Base-by-base conservation (phyloP, 345 rosid genomes). In the Citropsis articulata region DNA sequence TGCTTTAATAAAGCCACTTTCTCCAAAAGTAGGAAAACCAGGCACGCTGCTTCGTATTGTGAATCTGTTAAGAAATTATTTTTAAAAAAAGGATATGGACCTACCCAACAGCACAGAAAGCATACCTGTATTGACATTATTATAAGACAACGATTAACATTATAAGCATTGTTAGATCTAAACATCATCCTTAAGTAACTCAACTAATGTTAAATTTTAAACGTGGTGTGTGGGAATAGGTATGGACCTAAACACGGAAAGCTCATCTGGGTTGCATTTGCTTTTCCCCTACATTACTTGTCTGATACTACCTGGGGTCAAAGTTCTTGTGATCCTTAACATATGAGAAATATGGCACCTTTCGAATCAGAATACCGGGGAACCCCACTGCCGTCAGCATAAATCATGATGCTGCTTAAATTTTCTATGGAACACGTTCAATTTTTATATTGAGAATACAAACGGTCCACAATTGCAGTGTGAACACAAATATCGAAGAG, bases 1-100 rank as follows among this genome's bases (percentile, higher is more conserved):
- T 35, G 62, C 57, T 72, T 66, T 55, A 14, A 33, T 19, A 24
- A 71, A 78, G 78, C 53, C 27, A 31, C 75, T 57, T 75, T 69
- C 65, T 33, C 19, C 19, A 6, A 35, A 71, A 56, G 71, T 42
- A 33, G 48, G 45, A 67, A 71, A 56, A 71, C 56, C 80, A 27
- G 72, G 73, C 83, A 84, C 77, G 67, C 81, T 64, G 40, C 70
- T n/a, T 72, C 68, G 12, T 64, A 28, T 30, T 30, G 24, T 25
- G 33, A 72, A 55, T 56, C 63, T 19, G 16, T 24, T 2, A 45
- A 53, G 24, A 36, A 38, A 60, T 10, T 5, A 60, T 10, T 5
- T 4, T 0, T 4, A 35, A 27, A 53, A 25, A 9, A 9, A 3
- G 6, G 2, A 27, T 22, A 6, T 48, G 16, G 61, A 65, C 69